Base-by-base conservation (phyloP, 108 stramenopile species). In the Skeletonema grethae region DNA sequence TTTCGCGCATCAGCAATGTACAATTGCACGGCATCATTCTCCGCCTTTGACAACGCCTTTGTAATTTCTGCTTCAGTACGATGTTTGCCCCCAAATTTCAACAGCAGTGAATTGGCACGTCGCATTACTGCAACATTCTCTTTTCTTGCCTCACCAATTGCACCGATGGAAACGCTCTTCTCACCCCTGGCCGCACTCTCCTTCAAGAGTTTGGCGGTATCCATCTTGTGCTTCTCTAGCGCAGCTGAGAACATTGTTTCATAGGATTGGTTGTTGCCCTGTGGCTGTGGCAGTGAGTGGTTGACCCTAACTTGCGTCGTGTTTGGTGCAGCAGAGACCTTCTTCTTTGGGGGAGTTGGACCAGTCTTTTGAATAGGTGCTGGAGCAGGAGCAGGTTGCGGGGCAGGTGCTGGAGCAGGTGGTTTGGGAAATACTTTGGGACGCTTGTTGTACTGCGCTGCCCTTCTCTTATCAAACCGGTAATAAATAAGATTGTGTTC, bases 401-500 rank as follows among this genome's bases (percentile, higher is more conserved):
- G 25, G 18, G 46, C 46, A 18, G 46, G 46, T 48, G 15, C 18
- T 8, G 35, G 61, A 36, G 34, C 30, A 32, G 36, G 61, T 62
- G 20, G 35, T 30, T 39, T 62, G 10, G 61, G 20, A 11, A 60
- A 28, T 24, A 11, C 11, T 60, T 60, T 24, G 1, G 50, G 50
- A 4, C 41, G 31, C 55, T 35, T 70, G 31, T 35, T 65, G 43
- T 43, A 8, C 36, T 29, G 36, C 46, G 28, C 34, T 13, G 9
- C 32, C 60, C 41, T 58, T 22, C 36, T 63, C 45, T 46, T 67
- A 30, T 82, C 68, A 62, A 55, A 67, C 32, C 68, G 80, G 43
- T 90, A 71, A 16, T 62, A 25, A 46, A 87, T 82, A 31, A 84
- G 77, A 35, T 82, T 43, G 15, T 82, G 46, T 18, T 84, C 58